phyloP scores from a whole-genome alignment of 768 basidiomycete species.

The Mycena vulgaris region DNA sequence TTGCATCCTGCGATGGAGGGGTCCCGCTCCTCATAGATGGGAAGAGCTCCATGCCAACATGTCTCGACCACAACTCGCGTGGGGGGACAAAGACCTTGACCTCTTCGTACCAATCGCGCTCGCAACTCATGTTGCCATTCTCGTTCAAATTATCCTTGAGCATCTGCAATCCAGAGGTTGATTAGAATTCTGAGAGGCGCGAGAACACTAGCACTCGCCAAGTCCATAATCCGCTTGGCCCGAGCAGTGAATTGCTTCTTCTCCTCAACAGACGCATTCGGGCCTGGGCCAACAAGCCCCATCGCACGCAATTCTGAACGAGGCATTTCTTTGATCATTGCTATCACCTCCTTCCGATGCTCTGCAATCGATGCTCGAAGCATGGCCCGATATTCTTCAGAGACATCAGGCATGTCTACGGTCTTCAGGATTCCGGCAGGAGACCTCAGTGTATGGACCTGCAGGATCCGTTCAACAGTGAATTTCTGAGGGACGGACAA shows the following conservation, averaged over 20 bases:
- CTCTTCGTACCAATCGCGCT: slow-evolving; percentile 18
- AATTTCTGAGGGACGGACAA: not conserved
- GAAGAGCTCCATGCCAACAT: slow-evolving; percentile 19
- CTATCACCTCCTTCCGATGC: not conserved
- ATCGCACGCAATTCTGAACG: not conserved
- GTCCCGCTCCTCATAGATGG: not conserved
- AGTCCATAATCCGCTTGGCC: not conserved
- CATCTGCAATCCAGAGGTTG: not conserved
- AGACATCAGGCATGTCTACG: not conserved
- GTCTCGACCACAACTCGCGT: slow-evolving; percentile 20
- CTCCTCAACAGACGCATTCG: slow-evolving; percentile 10
- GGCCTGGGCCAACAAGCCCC: not conserved
- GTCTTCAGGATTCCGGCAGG: not conserved
- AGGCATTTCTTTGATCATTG: not conserved
- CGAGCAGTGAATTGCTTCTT: not conserved
- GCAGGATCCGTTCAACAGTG: not conserved
- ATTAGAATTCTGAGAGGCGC: not conserved
- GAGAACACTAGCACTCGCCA: not conserved
- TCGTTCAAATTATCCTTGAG: slow-evolving; percentile 3
- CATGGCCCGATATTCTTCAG: slow-evolving; percentile 10
- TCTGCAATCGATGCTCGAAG: not conserved
- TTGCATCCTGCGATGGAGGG: not conserved
- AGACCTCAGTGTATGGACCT: not conserved
- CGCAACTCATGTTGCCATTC: slow-evolving; percentile 18
- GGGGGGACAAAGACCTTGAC: slow-evolving; percentile 21